Evolutionary conservation across 441 rosid species (phyloP), one percentile per base, ranked within the genome.

Genomic region (Populus trichocarpa): DNA sequence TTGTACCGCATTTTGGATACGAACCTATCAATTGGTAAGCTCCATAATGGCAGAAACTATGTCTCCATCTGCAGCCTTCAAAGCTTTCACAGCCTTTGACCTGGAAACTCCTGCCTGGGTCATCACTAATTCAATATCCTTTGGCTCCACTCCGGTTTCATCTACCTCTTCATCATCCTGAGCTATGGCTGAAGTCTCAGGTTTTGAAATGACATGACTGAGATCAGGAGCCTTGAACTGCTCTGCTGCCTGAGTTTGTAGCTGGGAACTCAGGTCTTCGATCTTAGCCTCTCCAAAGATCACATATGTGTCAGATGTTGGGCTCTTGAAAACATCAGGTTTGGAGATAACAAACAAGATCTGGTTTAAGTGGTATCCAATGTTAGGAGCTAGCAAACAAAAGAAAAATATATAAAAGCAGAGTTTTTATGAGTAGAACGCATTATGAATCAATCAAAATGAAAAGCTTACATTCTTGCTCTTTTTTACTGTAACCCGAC

Each of bases 271-370:
- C 83, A 94, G 80, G 71, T 94, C 98, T 83, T 94, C 97, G 1
- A 94, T 92, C 94, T 94, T 94, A 0, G 96, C 97, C 85, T 94
- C 98, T 26, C 98, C 98, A 57, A 92, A 94, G 69, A 94, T 82
- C 13, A 90, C 90, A 30, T 91, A 94, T 2, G 93, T 94, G 82
- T 94, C 96, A 25, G 96, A 92, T 61, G 93, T 85, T 0, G 97
- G 98, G 79, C 96, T 94, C 87, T 94, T 92, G 86, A 92, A 94
- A 70, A 94, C 97, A 86, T 93, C 97, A 8, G 97, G 98, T 79
- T 90, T 94, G 16, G 97, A 90, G 80, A 92, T 92, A 67, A 92
- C 93, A 68, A 93, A 93, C 79, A 92, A 73, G 78, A 93, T 92
- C 98, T 92, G 88, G 67, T 36, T 68, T 36, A 36, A 61, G 12